Conservation (phyloP, 208 protist species). For the Acanthamoeba lenticulata region DNA sequence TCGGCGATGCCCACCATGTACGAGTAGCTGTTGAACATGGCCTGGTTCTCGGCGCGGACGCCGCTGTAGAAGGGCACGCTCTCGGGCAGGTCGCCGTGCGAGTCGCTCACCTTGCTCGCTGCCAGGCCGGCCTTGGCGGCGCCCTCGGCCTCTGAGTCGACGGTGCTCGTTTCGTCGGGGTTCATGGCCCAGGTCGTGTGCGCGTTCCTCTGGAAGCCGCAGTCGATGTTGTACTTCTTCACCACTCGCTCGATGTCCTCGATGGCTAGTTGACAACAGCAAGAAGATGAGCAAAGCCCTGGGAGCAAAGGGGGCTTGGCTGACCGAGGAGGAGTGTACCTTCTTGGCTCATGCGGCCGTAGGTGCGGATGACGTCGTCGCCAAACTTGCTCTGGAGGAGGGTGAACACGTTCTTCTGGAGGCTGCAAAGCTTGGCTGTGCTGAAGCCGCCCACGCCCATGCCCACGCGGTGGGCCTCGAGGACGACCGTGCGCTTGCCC, state of each 20-base stretch:
- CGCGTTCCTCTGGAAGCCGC: not conserved
- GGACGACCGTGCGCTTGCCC: not conserved
- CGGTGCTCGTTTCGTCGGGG: not conserved
- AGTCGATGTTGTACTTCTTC: slow-evolving; percentile 34
- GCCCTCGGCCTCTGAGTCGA: not conserved
- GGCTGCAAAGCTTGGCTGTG: slow-evolving; percentile 51
- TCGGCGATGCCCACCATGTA: slow-evolving; percentile 9
- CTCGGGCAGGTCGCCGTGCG: not conserved
- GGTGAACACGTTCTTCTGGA: slow-evolving; percentile 16
- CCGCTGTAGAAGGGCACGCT: not conserved
- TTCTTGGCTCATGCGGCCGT: slow-evolving; percentile 26
- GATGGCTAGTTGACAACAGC: not conserved
- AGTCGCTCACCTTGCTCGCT: not conserved
- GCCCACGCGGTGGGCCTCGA: slow-evolving; percentile 24
- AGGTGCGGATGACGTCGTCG: not conserved
- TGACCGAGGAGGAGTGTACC: not conserved
- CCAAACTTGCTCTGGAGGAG: not conserved
- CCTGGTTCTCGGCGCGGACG: not conserved
- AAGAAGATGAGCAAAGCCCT: not conserved
- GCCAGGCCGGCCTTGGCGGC: not conserved
- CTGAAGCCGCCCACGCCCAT: slow-evolving; percentile 27
- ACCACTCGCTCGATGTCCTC: slow-evolving; percentile 19
- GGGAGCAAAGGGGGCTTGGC: not conserved
- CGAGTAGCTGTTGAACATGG: slow-evolving; percentile 46
- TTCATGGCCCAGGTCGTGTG: slow-evolving; percentile 23